Base-by-base conservation (phyloP, 345 rosid genomes). In the Hibiscus syriacus region DNA sequence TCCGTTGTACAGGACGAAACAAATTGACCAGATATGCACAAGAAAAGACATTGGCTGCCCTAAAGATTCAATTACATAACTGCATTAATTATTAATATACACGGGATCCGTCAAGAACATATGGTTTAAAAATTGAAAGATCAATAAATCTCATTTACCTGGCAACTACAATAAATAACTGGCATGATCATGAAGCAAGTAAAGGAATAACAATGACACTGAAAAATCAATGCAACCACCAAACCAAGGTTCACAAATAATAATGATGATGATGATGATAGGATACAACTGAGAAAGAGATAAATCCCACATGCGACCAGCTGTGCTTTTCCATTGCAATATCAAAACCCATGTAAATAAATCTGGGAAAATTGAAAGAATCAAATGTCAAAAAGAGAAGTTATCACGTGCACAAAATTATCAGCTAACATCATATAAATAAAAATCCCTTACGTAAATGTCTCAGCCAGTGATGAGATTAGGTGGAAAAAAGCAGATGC, bases 241-340 rank as follows among this genome's bases (percentile, higher is more conserved):
- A 36, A 39, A 6, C 7, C 70, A 30, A 38, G 55, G 60, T 52
- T 48, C 53, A 17, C 20, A 22, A 29, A 19, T 63, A 30, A 19
- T 63, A 61, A 16, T 10, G 64, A 36, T 20, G 67, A 69, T 9
- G 22, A 52, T 7, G 17, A 34, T 57, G 7, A 48, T 68, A 91
- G 99, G 96, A 94, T 94, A 94, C 99, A 80, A 91, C 87, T 38
- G 97, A 94, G 86, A 94, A 89, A 72, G 80, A 85, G 79, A 91
- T 91, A 78, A 94, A 94, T 57, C 99, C 99, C 67, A 86, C 60
- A 58, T 94, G 99, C 7, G 98, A 91, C 99, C 99, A 94, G 78
- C 99, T 91, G 74, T 94, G 99, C 74, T 89, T 88, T 75, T 94
- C 99, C 90, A 94, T 91, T 61, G 95, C 98, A 77, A 94, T 94